phyloP scores from a whole-genome alignment of 768 basidiomycete genomes.

The Trametes cubensis region DNA sequence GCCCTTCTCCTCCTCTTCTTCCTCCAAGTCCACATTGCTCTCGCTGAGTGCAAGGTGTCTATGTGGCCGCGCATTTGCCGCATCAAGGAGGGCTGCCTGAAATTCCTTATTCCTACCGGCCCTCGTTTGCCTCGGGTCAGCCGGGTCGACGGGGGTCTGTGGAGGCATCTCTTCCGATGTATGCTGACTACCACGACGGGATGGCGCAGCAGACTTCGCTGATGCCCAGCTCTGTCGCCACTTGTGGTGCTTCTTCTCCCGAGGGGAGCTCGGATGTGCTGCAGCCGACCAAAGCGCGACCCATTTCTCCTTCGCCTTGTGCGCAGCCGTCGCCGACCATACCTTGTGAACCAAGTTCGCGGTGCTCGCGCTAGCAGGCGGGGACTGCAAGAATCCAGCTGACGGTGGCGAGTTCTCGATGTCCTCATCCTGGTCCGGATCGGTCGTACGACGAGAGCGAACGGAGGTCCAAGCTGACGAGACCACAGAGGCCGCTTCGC shows the following conservation, averaged over 20 bases:
- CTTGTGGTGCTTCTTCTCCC: conserved; percentile 11
- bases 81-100: conserved; percentile 17
- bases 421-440: conserved; percentile 24
- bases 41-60: conserved; percentile 32
- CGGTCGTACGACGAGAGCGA: conserved; percentile 39
- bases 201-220: conserved; percentile 5
- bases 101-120: conserved; percentile 15
- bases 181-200: conserved; percentile 12
- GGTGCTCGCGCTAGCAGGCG: conserved; percentile 23
- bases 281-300: conserved; percentile 46
- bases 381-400: conserved; percentile 37
- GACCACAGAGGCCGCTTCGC: conserved; percentile 53
- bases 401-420: conserved; percentile 34
- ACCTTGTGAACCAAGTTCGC: conserved; percentile 35
- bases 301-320: conserved; percentile 61
- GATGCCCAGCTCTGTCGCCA: conserved; percentile 23
- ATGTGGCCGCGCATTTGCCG: conserved; percentile 16
- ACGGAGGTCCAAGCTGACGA: conserved; percentile 55
- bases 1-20: conserved; percentile 55
- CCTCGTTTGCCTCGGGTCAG: conserved; percentile 15
- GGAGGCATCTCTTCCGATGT: background rate
- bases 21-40: conserved; percentile 43
- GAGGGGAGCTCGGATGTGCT: conserved; percentile 2
- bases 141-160: conserved; percentile 8
- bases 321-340: conserved; percentile 45